phyloP scores from a whole-genome alignment of 805 yeast species.

The Priceomyces castillae region DNA sequence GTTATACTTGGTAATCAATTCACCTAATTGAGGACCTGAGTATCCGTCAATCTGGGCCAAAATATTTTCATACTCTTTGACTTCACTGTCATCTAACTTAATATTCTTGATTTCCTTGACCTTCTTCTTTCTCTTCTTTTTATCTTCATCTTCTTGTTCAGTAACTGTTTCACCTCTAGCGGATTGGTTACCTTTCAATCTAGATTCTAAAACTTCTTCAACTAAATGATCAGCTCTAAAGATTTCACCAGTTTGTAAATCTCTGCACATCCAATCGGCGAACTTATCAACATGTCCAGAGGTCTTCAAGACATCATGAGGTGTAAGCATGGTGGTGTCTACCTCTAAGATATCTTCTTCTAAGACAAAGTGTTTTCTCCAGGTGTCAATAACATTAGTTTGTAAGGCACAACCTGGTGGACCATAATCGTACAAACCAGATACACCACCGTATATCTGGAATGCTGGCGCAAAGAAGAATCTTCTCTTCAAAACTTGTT shows the following conservation, averaged over 20 bases:
- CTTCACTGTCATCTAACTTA: conserved; percentile 78
- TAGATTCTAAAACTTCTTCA: conserved; percentile 94
- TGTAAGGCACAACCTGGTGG: conserved; percentile 99
- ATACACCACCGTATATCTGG: conserved; percentile 97
- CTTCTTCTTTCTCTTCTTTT: conserved; percentile 72
- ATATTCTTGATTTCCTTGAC: conserved; percentile 91
- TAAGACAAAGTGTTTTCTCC: conserved; percentile 96
- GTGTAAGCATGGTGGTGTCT: conserved; percentile 97
- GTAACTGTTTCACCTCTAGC: conserved; percentile 77
- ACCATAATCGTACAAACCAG: conserved; percentile 97
- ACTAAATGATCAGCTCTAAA: conserved; percentile 98
- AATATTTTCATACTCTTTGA: conserved; percentile 77
- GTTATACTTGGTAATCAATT: conserved; percentile 74
- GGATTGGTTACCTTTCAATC: conserved; percentile 94
- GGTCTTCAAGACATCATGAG: conserved; percentile 95
- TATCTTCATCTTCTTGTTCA: conserved; percentile 60
- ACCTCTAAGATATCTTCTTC: conserved; percentile 99
- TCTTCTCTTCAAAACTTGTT: conserved; percentile 88
- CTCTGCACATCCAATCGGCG: conserved; percentile 99
- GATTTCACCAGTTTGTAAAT: conserved; percentile 92
- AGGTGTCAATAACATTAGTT: conserved; percentile 88
- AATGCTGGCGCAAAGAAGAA: conserved; percentile 97
- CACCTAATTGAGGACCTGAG: conserved; percentile 90
- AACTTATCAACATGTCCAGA: conserved; percentile 99
- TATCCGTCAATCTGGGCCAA: conserved; percentile 94